A percentile compares a stretch with the other conserved stretches of the same genome.
These are phyloP conservation scores for Gnomoniopsis smithogilvyi DNA, from an alignment of 2,329 filamentous ascomycete genomes.

Conservation along the genomic window DNA sequence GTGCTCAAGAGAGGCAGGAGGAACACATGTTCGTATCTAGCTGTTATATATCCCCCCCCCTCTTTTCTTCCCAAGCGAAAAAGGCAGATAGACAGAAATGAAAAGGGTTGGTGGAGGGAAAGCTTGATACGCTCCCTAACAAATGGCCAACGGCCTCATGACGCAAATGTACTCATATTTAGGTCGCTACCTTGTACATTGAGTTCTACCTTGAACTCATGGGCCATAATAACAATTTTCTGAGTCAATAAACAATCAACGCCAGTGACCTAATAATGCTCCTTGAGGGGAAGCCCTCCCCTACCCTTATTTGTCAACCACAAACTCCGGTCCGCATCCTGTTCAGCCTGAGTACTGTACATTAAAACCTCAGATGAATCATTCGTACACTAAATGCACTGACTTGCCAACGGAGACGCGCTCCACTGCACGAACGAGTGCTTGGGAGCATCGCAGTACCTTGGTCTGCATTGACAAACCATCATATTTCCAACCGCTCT, in stretches of 20 bases:
- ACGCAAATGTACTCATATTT: conserved; percentile 1
- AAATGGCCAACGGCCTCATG: neutral
- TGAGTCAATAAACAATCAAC: conserved; percentile 7
- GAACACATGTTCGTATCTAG: too few species aligned
- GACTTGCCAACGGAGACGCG: neutral
- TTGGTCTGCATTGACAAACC: neutral
- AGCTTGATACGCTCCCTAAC: too few species aligned
- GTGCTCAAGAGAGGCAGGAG: too few species aligned
- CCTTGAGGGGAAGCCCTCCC: neutral
- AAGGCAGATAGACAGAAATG: too few species aligned
- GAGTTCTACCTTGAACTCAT: neutral
- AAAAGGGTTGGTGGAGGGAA: too few species aligned
- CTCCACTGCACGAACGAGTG: neutral
- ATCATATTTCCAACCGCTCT: too few species aligned
- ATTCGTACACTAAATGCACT: neutral
- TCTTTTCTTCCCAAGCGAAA: too few species aligned
- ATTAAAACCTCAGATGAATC: neutral
- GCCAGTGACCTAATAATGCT: conserved; percentile 6
- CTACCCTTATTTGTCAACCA: neutral
- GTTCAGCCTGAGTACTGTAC: conserved; percentile 4
- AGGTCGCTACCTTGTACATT: neutral
- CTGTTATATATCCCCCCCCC: too few species aligned
- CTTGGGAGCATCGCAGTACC: neutral
- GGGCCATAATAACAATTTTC: neutral
- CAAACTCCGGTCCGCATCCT: conserved; percentile 9